Base-by-base conservation (phyloP, 371 early-diverging fungal species). In the Syncephalastrum contaminatum region DNA sequence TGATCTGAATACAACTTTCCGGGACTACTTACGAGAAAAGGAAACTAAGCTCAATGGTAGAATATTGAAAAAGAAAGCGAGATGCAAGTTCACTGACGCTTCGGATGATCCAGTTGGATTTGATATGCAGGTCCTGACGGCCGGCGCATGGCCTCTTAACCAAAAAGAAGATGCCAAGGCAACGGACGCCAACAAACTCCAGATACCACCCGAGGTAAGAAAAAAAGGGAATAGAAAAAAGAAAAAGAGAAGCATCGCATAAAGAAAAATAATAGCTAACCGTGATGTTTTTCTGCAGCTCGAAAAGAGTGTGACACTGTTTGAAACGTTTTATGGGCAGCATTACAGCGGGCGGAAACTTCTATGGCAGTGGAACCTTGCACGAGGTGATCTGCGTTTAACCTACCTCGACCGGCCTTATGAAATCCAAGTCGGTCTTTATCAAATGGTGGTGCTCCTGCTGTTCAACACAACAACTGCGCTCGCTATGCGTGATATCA, bases 111-210 rank as follows among this genome's bases (percentile, higher is more conserved):
- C 15, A 88, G 89, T 87, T 22, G 92, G 88, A 49, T 89, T 90
- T 62, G 76, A 85, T 46, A 82, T 89, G 15, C 64, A 88, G 40
- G 88, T 95, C 0, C 68, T 95, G 30, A 94, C 94, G 24, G 86
- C 91, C 4, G 96, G 96, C 44, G 89, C 94, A 2, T 95, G 96
- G 96, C 96, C 96, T 6, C 63, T 94, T 30, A 80, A 85, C 25
- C 82, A 83, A 48, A 70, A 79, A 14, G 77, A 76, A 10, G 68
- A 79, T 30, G 54, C 81, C 10, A 84, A 85, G 18, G 77, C 55
- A 1, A 45, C 67, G 8, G 69, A 66, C 30, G 57, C 67, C 27
- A 68, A 66, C 40, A 70, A 72, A 41, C 45, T 89, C 44, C 81
- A 80, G 40, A 75, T 91, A 22, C 91, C 91, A 25, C 64, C 64